A percentile compares a stretch with the other conserved stretches of the same genome.
Conservation (phyloP, 2,329 filamentous ascomycete species). For the Salinomyces thailandicus region DNA sequence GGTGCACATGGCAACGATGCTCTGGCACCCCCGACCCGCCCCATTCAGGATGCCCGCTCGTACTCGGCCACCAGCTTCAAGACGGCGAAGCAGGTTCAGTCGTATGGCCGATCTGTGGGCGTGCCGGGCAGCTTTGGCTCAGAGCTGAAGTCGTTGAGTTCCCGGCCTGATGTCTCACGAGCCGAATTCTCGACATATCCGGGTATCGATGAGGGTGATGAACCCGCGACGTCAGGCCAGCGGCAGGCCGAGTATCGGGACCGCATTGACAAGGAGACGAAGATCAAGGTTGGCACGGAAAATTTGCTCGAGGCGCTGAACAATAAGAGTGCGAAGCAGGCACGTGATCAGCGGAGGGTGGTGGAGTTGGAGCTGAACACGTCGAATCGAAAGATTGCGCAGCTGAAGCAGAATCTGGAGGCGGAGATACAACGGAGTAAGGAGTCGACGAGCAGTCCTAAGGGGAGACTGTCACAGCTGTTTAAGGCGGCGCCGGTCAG, state of each 20-base stretch:
- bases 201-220: constrained; percentile 47
- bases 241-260: constrained; percentile 67
- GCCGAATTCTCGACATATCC: constrained; percentile 43
- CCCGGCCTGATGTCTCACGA: constrained; percentile 49
- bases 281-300: constrained; percentile 95
- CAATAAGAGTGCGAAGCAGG: constrained; percentile 89
- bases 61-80: constrained; percentile 43
- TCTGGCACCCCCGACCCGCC: constrained; percentile 30
- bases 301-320: constrained; percentile 94
- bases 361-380: constrained; percentile 79
- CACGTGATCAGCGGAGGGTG: constrained; percentile 52
- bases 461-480: constrained; percentile 45
- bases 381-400: constrained; percentile 62
- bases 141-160: constrained; percentile 64
- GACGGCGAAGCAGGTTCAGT: constrained; percentile 45
- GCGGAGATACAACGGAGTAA: constrained; percentile 50
- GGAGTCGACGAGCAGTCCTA: constrained; percentile 34
- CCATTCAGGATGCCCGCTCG: constrained; percentile 45
- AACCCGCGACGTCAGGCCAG: constrained; percentile 52
- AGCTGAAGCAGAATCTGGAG: constrained; percentile 49
- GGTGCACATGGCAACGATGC: constrained; percentile 12
- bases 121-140: constrained; percentile 77
- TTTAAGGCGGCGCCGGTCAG: constrained; percentile 47
- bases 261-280: constrained; percentile 85
- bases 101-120: constrained; percentile 54